phyloP scores from a whole-genome alignment of 108 stramenopile species.

The Chaetoceros tenuissimus region DNA sequence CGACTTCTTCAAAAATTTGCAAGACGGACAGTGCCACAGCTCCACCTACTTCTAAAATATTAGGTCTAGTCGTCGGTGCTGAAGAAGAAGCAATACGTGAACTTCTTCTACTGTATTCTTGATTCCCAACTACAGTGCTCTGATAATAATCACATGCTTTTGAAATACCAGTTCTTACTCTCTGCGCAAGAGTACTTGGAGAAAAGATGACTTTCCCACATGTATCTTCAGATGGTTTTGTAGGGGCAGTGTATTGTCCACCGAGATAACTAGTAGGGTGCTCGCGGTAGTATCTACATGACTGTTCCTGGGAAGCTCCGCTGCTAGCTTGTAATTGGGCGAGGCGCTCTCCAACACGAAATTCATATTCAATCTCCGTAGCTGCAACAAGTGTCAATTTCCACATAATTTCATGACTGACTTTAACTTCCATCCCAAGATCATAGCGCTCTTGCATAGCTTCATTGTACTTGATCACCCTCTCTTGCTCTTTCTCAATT shows the following conservation, averaged over 20 bases:
- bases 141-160: background rate
- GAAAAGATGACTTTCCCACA: background rate
- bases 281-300: background rate
- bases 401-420: background rate
- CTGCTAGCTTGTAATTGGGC: background rate
- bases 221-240: background rate
- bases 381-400: background rate
- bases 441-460: background rate
- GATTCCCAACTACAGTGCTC: background rate
- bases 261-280: background rate
- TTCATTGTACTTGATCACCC: background rate
- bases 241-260: background rate
- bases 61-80: background rate
- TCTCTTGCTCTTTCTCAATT: background rate
- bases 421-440: background rate
- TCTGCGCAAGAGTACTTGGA: background rate
- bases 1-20: constrained; percentile 14
- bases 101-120: background rate
- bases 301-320: background rate
- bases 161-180: background rate
- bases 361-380: background rate
- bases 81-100: background rate
- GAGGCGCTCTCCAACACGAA: background rate
- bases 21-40: background rate
- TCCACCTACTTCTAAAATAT: background rate